Evolutionary conservation across 2,329 filamentous ascomycete genomes (phyloP), one percentile per base, ranked within the genome.

Genomic region (Corniculantispora saksenae): DNA sequence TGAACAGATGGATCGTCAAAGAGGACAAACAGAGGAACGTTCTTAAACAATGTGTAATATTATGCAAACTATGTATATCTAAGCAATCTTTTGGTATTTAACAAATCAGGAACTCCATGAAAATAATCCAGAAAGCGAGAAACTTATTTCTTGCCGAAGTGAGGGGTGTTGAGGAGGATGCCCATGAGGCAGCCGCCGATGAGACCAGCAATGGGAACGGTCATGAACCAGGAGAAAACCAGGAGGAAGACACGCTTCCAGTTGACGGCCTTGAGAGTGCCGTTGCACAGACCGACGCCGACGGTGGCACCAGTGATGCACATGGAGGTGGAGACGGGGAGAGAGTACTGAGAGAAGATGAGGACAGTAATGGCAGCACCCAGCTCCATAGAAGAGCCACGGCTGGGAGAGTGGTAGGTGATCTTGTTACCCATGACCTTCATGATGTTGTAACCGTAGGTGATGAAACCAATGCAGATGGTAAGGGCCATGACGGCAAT

Each of bases 361-460:
- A 93, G 85, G 66, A 93, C 86, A 12, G 91, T 93, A 70, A 93
- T 87, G 69, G 91, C 89, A 53, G 91, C 90, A 55, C 91, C 91
- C 85, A 93, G 86, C 75, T 93, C 91, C 90, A 93, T 93, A 59
- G 89, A 92, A 70, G 80, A 91, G 60, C 81, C 82, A 69, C 82
- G 78, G 70, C 76, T 80, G 32, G 82, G 82, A 25, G 81, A 84
- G 78, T 91, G 89, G 77, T 90, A 90, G 65, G 89, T 92, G 75
- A 91, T 88, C 78, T 91, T 91, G 83, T 93, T 93, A 61, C 91
- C 91, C 90, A 93, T 92, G 77, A 91, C 88, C 80, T 91, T 92
- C 90, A 93, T 93, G 79, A 93, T 93, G 81, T 93, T 92, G 81
- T 92, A 93, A 12, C 90, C 91, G 71, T 92, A 93, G 17, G 90